Evolutionary conservation across 2,329 filamentous ascomycete species (phyloP), one percentile per base, ranked within the genome.

Genomic region (Intubia oerlemansii): DNA sequence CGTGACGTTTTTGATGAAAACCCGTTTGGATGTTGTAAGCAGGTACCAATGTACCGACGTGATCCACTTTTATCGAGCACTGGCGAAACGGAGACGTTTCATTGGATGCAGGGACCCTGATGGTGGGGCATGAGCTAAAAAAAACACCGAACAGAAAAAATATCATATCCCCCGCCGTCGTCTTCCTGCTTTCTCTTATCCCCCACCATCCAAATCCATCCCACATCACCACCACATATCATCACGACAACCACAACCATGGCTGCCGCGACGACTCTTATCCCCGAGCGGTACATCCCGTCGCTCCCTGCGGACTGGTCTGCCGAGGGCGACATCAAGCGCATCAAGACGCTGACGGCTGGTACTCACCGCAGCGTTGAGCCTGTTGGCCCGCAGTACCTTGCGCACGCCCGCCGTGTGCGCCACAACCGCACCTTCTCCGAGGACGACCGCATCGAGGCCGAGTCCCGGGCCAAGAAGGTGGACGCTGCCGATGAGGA

Each of bases 351-450:
- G 42, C 62, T 95, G 38, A 84, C 78, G 7, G 56, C 65, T 38
- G 70, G 81, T 22, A 76, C 71, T 28, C 73, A 84, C 58, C 75
- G 88, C 48, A 85, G 77, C 49, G 73, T 98, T 44, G 88, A 95
- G 62, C 84, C 88, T 31, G 80, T 95, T 41, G 88, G 88, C 42
- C 85, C 88, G 53, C 81, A 93, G 61, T 98, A 93, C 63, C 73
- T 98, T 40, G 88, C 88, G 41, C 84, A 95, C 54, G 88, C 88
- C 44, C 84, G 88, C 48, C 78, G 88, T 54, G 80, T 82, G 55
- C 77, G 84, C 39, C 84, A 95, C 57, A 81, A 91, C 62, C 82
- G 88, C 47, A 98, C 88, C 29, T 98, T 98, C 57, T 91, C 80
- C 45, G 85, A 98, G 57, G 88, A 98, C 55, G 88, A 98, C 52